These are phyloP conservation scores for Delonix regia DNA, from an alignment of 306 rosid species.

Conservation along the genomic window DNA sequence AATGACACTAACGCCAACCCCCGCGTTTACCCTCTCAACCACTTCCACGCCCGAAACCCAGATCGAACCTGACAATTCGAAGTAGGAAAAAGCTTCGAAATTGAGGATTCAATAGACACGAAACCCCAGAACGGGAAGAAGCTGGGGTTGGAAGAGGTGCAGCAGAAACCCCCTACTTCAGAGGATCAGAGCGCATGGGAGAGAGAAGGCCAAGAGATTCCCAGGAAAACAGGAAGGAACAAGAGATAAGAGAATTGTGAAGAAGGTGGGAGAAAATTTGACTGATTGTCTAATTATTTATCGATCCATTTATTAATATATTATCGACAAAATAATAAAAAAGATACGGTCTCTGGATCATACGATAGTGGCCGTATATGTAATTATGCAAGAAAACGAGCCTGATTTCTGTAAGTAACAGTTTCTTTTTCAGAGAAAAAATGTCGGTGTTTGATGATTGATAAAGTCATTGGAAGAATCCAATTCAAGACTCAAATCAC, in stretches of 20 bases:
- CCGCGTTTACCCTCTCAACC: constrained; percentile 7
- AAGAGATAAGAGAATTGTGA: neutral
- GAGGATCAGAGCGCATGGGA: constrained; percentile 28
- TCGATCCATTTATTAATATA: neutral
- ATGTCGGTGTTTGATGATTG: too few species aligned
- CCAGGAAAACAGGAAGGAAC: neutral
- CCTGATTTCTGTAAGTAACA: too few species aligned
- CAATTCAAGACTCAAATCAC: too few species aligned
- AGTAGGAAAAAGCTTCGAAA: constrained; percentile 22
- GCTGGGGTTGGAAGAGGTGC: constrained; percentile 1
- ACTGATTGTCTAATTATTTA: neutral
- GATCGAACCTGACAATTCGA: constrained; percentile 17
- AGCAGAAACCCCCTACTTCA: constrained; percentile 17
- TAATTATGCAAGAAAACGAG: too few species aligned
- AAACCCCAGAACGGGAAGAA: constrained; percentile 3
- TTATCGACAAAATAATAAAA: neutral
- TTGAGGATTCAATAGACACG: neutral
- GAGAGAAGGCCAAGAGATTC: constrained; percentile 19
- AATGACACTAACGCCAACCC: constrained; percentile 1
- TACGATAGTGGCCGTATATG: neutral
- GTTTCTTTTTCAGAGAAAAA: too few species aligned
- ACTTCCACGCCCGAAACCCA: constrained; percentile 15
- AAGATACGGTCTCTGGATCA: neutral
- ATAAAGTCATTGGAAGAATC: too few species aligned
- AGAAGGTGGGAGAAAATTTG: constrained; percentile 8